A percentile compares a stretch with the other conserved stretches of the same genome.
Conservation (phyloP, 352 stramenopile genomes). For the Phytophthora vignae region DNA sequence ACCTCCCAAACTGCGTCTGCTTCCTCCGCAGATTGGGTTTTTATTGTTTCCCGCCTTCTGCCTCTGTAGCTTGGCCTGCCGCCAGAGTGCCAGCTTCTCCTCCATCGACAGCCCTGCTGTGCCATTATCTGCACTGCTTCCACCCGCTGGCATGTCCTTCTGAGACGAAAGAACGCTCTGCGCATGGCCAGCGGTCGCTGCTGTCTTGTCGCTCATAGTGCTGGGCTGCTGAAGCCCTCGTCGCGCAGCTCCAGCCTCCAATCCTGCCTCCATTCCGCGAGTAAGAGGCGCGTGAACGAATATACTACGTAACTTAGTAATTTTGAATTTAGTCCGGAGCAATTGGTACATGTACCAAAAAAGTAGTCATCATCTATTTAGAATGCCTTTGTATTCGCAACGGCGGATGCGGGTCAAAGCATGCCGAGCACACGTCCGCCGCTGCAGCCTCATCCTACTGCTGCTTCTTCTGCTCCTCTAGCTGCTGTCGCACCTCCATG, state of each 20-base stretch:
- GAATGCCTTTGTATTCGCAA: conserved; percentile 37
- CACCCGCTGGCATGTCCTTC: not conserved
- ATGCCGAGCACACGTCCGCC: conserved; percentile 17
- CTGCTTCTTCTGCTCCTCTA: conserved; percentile 40
- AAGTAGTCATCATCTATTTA: conserved; percentile 40
- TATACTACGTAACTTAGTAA: too few relatives aligned
- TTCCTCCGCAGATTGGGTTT: not conserved
- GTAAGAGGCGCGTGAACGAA: not conserved
- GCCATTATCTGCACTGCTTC: not conserved
- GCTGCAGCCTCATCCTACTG: conserved; percentile 46
- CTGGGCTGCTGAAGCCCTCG: not conserved
- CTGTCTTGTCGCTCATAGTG: not conserved
- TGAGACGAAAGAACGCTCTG: not conserved
- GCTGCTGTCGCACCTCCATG: conserved; percentile 63
- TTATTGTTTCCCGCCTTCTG: not conserved
- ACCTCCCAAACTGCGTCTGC: not conserved
- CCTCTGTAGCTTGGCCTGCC: conserved; percentile 13
- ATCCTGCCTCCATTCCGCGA: not conserved
- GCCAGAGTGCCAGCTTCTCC: conserved; percentile 31
- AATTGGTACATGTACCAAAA: conserved; percentile 26
- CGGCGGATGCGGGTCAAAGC: conserved; percentile 26
- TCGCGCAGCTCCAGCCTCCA: not conserved
- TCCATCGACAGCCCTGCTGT: conserved; percentile 20
- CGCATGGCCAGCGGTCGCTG: not conserved
- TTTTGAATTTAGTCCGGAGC: not conserved